These are phyloP conservation scores for Macrolepiota fuliginosa DNA, from an alignment of 768 basidiomycete species.

Conservation along the genomic window DNA sequence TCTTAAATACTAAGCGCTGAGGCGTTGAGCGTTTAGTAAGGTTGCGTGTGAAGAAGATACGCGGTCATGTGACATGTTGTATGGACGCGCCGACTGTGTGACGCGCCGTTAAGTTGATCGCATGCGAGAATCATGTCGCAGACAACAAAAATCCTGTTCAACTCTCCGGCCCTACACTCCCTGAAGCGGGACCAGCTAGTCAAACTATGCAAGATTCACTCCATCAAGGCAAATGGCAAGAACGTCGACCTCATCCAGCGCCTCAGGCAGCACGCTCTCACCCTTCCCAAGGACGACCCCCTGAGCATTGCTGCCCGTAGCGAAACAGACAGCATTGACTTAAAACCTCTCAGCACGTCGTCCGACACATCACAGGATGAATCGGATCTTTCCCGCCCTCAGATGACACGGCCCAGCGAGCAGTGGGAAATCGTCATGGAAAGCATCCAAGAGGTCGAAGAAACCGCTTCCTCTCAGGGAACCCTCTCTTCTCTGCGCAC, in stretches of 20 bases:
- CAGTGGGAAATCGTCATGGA: conserved; percentile 91
- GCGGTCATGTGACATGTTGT: conserved; percentile 1
- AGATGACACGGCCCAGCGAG: conserved; percentile 61
- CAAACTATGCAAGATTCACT: conserved; percentile 81
- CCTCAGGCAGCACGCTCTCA: conserved; percentile 64
- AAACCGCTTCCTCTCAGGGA: conserved; percentile 43
- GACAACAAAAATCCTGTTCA: conserved; percentile 78
- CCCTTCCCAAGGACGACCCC: conserved; percentile 56
- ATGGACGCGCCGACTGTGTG: neutral
- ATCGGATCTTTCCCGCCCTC: neutral
- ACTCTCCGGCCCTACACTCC: conserved; percentile 80
- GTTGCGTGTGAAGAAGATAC: neutral
- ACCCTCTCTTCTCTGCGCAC: conserved; percentile 49
- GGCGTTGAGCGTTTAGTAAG: too few relatives aligned
- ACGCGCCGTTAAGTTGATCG: neutral
- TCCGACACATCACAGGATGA: conserved; percentile 13
- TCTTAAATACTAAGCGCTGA: too few relatives aligned
- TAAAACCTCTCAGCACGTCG: conserved; percentile 4
- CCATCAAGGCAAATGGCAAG: conserved; percentile 79
- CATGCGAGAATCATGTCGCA: conserved; percentile 47
- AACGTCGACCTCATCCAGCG: conserved; percentile 70
- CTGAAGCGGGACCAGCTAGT: conserved; percentile 84
- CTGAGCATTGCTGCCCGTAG: conserved; percentile 54
- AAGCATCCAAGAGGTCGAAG: conserved; percentile 66
- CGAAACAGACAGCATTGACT: conserved; percentile 32